Evolutionary conservation across 257 asterid genomes (phyloP).

Genomic region (Solanum neorickii): DNA sequence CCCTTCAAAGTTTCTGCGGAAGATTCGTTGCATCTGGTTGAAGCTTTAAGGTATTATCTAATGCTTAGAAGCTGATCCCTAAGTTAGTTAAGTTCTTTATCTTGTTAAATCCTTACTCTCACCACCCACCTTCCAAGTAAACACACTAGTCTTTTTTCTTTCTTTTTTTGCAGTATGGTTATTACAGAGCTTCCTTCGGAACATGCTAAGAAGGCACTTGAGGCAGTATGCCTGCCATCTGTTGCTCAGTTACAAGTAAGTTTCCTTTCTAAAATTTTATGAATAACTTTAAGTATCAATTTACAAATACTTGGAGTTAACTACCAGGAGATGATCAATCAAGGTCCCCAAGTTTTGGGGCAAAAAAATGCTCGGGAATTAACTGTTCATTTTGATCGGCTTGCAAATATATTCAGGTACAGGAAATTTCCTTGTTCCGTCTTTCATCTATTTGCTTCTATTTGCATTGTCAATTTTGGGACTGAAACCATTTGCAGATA

Average conservation of each 20-base stretch:
- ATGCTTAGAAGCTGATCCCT: neutral
- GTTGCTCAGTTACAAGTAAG: slow-evolving; percentile 75
- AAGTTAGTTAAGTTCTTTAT: neutral
- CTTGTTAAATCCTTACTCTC: neutral
- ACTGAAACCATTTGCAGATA: slow-evolving; percentile 43
- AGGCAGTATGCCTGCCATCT: slow-evolving; percentile 78
- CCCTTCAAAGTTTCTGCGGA: slow-evolving; percentile 93
- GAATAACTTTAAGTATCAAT: neutral
- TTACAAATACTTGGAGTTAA: slow-evolving; percentile 19
- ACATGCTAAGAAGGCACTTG: slow-evolving; percentile 86
- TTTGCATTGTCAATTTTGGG: slow-evolving; percentile 5
- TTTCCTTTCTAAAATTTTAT: slow-evolving; percentile 13
- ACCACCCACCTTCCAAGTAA: neutral
- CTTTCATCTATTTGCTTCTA: neutral
- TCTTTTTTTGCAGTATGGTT: slow-evolving; percentile 60
- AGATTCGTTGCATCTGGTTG: slow-evolving; percentile 87
- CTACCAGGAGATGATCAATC: slow-evolving; percentile 74
- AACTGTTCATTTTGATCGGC: slow-evolving; percentile 92
- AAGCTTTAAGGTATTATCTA: slow-evolving; percentile 75
- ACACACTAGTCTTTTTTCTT: neutral
- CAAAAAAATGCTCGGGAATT: slow-evolving; percentile 89
- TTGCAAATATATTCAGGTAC: slow-evolving; percentile 88
- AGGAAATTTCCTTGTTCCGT: slow-evolving; percentile 1
- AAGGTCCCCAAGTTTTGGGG: slow-evolving; percentile 71
- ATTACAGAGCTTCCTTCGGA: slow-evolving; percentile 91